A percentile compares a stretch with the other conserved stretches of the same genome.
Conservation (phyloP, 2,329 filamentous ascomycete species). For the Plenodomus tracheiphilus region DNA sequence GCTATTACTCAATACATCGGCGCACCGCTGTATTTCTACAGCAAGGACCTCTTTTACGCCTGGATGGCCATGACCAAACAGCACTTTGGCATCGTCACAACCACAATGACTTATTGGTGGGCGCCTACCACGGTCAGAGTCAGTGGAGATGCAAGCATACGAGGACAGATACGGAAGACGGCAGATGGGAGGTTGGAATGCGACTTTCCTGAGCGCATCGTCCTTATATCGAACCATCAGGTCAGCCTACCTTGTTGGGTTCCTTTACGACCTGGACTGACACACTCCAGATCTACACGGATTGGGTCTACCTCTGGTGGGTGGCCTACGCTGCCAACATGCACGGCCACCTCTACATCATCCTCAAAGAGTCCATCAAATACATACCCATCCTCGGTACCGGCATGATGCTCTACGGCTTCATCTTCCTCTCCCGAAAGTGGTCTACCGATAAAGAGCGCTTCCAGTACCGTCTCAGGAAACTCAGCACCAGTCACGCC, state of each 20-base stretch:
- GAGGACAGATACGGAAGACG: constrained; percentile 71
- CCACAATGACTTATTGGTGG: constrained; percentile 83
- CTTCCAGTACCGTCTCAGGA: constrained; percentile 72
- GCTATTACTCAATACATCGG: constrained; percentile 73
- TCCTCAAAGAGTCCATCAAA: constrained; percentile 84
- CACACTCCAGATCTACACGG: constrained; percentile 70
- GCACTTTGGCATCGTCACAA: constrained; percentile 75
- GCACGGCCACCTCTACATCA: constrained; percentile 88
- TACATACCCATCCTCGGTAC: constrained; percentile 79
- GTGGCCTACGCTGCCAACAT: constrained; percentile 76
- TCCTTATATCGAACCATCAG: constrained; percentile 86
- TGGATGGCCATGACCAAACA: constrained; percentile 88
- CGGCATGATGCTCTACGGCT: constrained; percentile 84
- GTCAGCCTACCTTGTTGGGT: constrained; percentile 20
- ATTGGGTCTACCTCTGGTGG: constrained; percentile 96
- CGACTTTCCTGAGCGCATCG: constrained; percentile 76
- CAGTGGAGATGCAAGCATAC: constrained; percentile 79
- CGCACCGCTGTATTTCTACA: constrained; percentile 71
- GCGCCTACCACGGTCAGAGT: constrained; percentile 78
- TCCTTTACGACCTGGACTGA: constrained; percentile 9
- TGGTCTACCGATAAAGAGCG: constrained; percentile 79
- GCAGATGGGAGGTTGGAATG: constrained; percentile 72
- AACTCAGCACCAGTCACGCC: constrained; percentile 61
- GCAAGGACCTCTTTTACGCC: constrained; percentile 75
- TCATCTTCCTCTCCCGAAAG: constrained; percentile 92